A percentile compares a stretch with the other conserved stretches of the same genome.
phyloP scores from a whole-genome alignment of 2,329 filamentous ascomycete genomes.

The Fusarium sacchari region DNA sequence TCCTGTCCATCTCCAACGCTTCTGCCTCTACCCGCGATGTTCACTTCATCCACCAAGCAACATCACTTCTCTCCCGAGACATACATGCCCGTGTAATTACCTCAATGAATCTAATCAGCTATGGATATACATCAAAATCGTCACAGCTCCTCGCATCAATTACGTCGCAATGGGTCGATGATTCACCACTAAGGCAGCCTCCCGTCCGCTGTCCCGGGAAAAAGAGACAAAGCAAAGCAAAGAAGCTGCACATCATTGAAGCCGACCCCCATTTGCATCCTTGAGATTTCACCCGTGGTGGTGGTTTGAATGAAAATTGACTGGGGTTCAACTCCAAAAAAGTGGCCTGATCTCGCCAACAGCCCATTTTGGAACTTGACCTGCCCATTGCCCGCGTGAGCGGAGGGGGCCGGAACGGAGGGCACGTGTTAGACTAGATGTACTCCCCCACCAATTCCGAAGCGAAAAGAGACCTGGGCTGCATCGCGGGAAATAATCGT shows the following conservation, averaged over 20 bases:
- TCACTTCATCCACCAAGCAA: background rate
- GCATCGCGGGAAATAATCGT: slow-evolving; percentile 44
- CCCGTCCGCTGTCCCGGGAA: background rate
- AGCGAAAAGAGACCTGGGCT: background rate
- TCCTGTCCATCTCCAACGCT: background rate
- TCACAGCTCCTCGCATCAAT: slow-evolving; percentile 1
- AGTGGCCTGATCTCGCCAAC: slow-evolving; percentile 42
- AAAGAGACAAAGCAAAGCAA: slow-evolving; percentile 1
- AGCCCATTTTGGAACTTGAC: slow-evolving; percentile 37
- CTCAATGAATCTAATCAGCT: background rate
- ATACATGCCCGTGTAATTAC: background rate
- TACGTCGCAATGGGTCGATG: slow-evolving; percentile 6
- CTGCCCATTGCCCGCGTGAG: slow-evolving; percentile 38
- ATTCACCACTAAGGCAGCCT: slow-evolving; percentile 10
- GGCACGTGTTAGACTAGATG: slow-evolving; percentile 21
- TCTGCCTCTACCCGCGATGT: background rate
- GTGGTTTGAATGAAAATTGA: no score
- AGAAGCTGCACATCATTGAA: slow-evolving; percentile 3
- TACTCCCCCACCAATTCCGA: background rate
- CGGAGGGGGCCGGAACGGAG: slow-evolving; percentile 43
- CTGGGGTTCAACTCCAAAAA: slow-evolving; percentile 2
- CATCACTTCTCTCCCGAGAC: background rate
- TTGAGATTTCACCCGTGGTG: background rate
- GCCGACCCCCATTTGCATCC: background rate
- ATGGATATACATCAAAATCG: background rate